Percentiles rank a stretch among this genome's conserved stretches.
phyloP scores from a whole-genome alignment of 345 rosid genomes.

The Brassica incana region DNA sequence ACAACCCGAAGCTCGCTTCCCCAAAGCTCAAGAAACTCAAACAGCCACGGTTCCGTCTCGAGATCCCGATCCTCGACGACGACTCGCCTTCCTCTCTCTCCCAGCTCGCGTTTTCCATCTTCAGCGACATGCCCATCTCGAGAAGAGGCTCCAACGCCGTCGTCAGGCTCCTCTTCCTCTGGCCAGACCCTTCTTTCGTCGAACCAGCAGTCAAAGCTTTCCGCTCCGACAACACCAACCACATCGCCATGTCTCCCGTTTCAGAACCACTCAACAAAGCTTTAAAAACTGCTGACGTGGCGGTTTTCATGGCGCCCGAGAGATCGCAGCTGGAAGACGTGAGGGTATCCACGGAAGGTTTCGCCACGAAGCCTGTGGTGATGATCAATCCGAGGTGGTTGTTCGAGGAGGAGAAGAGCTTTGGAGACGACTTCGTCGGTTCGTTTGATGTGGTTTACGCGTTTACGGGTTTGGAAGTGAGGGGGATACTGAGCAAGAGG shows the following conservation, averaged over 20 bases:
- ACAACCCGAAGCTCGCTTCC: slow-evolving; percentile 65
- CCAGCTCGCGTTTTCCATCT: slow-evolving; percentile 58
- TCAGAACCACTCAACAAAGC: slow-evolving; percentile 13
- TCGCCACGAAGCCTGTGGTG: slow-evolving; percentile 68
- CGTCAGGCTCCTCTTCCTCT: slow-evolving; percentile 51
- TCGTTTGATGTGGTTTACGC: slow-evolving; percentile 85
- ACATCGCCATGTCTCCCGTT: slow-evolving; percentile 46
- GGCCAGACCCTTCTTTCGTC: slow-evolving; percentile 48
- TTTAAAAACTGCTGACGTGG: slow-evolving; percentile 59
- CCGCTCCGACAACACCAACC: slow-evolving; percentile 41
- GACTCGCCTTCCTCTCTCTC: slow-evolving; percentile 64
- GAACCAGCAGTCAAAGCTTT: slow-evolving; percentile 47
- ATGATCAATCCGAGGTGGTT: slow-evolving; percentile 77
- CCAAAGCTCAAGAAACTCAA: slow-evolving; percentile 71
- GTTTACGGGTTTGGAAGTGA: slow-evolving; percentile 71
- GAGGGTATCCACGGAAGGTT: slow-evolving; percentile 41
- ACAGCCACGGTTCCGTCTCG: slow-evolving; percentile 74
- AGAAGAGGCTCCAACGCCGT: slow-evolving; percentile 50
- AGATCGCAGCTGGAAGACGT: slow-evolving; percentile 46
- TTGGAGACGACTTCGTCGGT: slow-evolving; percentile 55
- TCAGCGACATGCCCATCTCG: slow-evolving; percentile 52
- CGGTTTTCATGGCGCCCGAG: slow-evolving; percentile 66
- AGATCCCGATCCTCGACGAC: slow-evolving; percentile 58
- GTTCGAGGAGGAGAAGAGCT: slow-evolving; percentile 57
- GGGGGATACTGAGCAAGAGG: slow-evolving; percentile 67